Conservation (phyloP, 768 basidiomycete species). For the Infundibulicybe gibba region DNA sequence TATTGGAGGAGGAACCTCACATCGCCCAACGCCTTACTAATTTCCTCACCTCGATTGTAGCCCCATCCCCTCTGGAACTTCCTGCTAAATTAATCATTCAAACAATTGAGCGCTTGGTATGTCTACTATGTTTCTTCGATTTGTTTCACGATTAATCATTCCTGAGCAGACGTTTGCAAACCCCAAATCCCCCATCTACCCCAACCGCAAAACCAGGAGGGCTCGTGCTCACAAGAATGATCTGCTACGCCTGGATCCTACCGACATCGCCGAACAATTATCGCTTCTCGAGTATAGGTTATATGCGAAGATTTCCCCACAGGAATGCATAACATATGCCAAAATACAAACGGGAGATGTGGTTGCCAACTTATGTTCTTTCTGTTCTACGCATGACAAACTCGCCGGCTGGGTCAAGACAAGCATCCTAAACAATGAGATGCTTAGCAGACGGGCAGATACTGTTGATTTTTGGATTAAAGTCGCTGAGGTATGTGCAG, state of each 20-base stretch:
- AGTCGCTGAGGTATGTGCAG: conserved; percentile 64
- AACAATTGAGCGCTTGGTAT: conserved; percentile 53
- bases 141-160: conserved; percentile 4
- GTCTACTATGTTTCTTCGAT: conserved; percentile 12
- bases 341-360: conserved; percentile 32
- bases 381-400: conserved; percentile 59
- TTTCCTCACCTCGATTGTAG: conserved; percentile 43
- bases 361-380: conserved; percentile 44
- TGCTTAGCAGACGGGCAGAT: conserved; percentile 50
- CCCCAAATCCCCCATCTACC: conserved; percentile 19
- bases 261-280: conserved; percentile 76
- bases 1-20: conserved; percentile 63
- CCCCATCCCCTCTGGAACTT: conserved; percentile 35
- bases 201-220: conserved; percentile 37
- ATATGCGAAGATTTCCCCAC: conserved; percentile 66
- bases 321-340: conserved; percentile 71
- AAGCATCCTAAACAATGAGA: conserved; percentile 52
- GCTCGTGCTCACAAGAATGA: conserved; percentile 55
- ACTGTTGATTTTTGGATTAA: conserved; percentile 73
- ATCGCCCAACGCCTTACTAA: conserved; percentile 53
- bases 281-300: conserved; percentile 69
- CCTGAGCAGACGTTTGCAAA: conserved; percentile 36
- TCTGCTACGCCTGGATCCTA: conserved; percentile 60
- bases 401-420: conserved; percentile 64
- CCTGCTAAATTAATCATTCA: conserved; percentile 47